Evolutionary conservation across 805 yeast genomes (phyloP), one percentile per base, ranked within the genome.

Genomic region (Phaffomyces opuntiae): DNA sequence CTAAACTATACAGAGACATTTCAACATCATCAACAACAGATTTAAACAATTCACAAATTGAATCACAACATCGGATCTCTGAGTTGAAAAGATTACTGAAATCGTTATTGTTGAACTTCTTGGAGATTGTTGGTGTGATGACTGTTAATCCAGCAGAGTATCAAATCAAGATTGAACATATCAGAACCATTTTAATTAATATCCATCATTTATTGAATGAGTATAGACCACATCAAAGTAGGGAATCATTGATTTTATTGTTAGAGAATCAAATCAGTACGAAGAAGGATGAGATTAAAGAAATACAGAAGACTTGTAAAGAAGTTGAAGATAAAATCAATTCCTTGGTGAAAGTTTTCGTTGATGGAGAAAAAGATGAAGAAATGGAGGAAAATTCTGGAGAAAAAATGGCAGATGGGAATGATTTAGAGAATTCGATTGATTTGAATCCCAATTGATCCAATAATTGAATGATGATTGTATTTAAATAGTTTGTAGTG

Each of bases 141-240:
- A 72, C 86, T 5, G 74, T 81, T 11, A 79, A 85, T 48, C 97
- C 99, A 1, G 74, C 75, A 21, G 68, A 76, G 48, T 78, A 73
- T 51, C 74, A 74, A 2, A 62, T 65, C 7, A 85, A 87, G 55
- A 77, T 89, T 26, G 96, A 89, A 52, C 80, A 87, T 52, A 78
- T 93, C 35, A 77, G 95, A 51, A 74, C 83, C 13, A 80, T 91
- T 11, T 68, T 93, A 43, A 83, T 91, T 59, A 93, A 93, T 59
- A 81, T 93, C 52, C 97, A 93, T 61, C 98, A 93, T 62, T 68
- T 93, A 34, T 67, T 93, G 48, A 93, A 93, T 62, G 89, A 90
- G 43, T 93, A 93, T 64, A 72, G 99, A 49, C 93, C 97, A 3
- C 98, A 93, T 64, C 99, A 93, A 61, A 84, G 96, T 4, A 73